Evolutionary conservation across 306 rosid genomes (phyloP), one percentile per base, ranked within the genome.

Genomic region (Lagenaria siceraria): DNA sequence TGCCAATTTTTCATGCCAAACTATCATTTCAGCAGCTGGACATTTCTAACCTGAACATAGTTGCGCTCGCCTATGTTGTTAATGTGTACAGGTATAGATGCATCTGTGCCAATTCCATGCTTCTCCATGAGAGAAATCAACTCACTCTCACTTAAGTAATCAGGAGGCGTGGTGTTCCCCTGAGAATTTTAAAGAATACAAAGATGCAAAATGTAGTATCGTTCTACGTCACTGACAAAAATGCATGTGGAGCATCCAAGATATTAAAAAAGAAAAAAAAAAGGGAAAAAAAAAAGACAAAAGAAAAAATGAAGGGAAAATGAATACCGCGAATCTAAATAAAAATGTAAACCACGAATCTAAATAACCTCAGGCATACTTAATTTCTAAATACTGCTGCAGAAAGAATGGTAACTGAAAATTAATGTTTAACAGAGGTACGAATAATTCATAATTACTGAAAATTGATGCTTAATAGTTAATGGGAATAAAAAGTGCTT

Each of bases 111-210:
- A 55, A 94, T 90, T 78, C 96, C 98, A 83, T 94, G 71, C 84
- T 94, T 94, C 88, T 94, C 98, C 98, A 94, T 94, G 61, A 92
- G 89, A 78, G 97, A 92, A 79, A 94, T 94, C 85, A 94, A 90
- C 78, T 94, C 98, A 85, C 97, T 94, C 82, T 94, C 98, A 55
- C 87, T 94, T 70, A 92, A 92, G 87, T 82, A 92, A 80, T 94
- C 98, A 8, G 98, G 97, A 84, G 98, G 88, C 13, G 85, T 27
- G 49, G 98, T 94, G 59, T 60, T 87, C 77, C 98, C 96, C 98
- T 94, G 90, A 74, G 74, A 88, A 79, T 24, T 73, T 74, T 81
- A 42, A 77, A 62, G 24, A 55, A 22, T 15, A 58, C 2, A 2
- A 15, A 31, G 54, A 59, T 59, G 59, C 31, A 70, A 66, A 40